phyloP scores from a whole-genome alignment of 768 basidiomycete species.

The Krasilnikovozyma curviuscula region DNA sequence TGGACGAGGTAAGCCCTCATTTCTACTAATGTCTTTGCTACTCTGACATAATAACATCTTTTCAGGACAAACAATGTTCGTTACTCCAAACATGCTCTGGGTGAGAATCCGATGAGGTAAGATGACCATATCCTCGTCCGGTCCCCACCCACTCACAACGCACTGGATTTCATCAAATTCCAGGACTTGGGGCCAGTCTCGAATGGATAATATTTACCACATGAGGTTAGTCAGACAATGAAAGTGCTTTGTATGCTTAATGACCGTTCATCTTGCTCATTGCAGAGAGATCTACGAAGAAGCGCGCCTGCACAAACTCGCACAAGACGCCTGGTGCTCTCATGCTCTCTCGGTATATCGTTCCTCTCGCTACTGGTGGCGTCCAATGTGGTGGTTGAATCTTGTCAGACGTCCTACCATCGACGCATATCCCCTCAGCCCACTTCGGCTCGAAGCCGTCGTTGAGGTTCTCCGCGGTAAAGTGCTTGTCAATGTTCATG shows the following conservation, averaged over 20 bases:
- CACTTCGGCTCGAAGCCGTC: neutral
- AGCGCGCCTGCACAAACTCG: neutral
- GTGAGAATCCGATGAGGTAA: neutral
- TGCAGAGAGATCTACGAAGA: neutral
- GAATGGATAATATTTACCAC: too few relatives aligned
- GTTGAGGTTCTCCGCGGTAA: neutral
- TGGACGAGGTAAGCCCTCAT: too few relatives aligned
- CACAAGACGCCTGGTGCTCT: slow-evolving; percentile 8
- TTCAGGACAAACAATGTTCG: neutral
- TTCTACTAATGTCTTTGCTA: too few relatives aligned
- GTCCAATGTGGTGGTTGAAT: too few relatives aligned
- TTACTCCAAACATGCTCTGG: slow-evolving; percentile 3
- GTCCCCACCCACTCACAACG: neutral
- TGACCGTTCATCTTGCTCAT: neutral
- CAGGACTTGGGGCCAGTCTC: too few relatives aligned
- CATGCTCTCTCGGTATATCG: neutral
- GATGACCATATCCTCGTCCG: neutral
- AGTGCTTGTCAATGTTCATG: slow-evolving; percentile 31
- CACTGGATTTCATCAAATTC: too few relatives aligned
- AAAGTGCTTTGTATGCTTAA: neutral
- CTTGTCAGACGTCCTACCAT: too few relatives aligned
- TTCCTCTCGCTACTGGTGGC: neutral
- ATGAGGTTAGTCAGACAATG: neutral
- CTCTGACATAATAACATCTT: too few relatives aligned
- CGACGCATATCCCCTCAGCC: neutral